Base-by-base conservation (phyloP, 1,284 basidiomycete species). In the Rhodotorula sp. region DNA sequence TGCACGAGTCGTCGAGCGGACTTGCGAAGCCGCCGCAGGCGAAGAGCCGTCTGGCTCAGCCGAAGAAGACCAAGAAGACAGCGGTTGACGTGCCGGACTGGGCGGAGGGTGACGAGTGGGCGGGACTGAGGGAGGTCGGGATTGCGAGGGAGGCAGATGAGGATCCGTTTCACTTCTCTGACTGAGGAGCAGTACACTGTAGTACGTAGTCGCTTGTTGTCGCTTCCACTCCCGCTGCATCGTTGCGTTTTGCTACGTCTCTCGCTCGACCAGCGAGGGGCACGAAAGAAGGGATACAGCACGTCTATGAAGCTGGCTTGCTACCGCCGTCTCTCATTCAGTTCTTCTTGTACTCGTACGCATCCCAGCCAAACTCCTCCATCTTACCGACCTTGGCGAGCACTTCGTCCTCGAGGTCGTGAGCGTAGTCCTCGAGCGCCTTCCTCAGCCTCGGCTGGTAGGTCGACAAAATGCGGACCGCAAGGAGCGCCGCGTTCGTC, bases 401-500 rank as follows among this genome's bases (percentile, higher is more conserved):
- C 0, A 98, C 95, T 80, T 96, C 94, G 13, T 83, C 83, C 81
- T 95, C 90, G 77, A 95, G 84, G 5, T 81, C 82, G 68, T 85
- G 84, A 76, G 93, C 84, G 81, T 96, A 98, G 13, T 80, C 80
- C 67, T 91, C 88, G 85, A 95, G 92, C 22, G 84, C 86, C 20
- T 80, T 78, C 13, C 89, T 79, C 24, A 95, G 84, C 10, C 81
- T 77, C 0, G 92, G 90, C 46, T 90, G 87, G 6, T 89, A 87
- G 0, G 88, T 85, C 3, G 88, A 88, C 2, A 99, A 84, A 49
- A 97, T 95, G 19, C 95, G 87, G 10, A 96, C 86, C 0, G 96
- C 94, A 13, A 99, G 86, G 4, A 99, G 83, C 1, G 90, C 95
- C 0, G 94, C 95, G 77, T 99, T 99, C 68, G 89, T 92, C 27